Base-by-base conservation (phyloP, 106 monocot genomes). In the Amphibolis antarctica region DNA sequence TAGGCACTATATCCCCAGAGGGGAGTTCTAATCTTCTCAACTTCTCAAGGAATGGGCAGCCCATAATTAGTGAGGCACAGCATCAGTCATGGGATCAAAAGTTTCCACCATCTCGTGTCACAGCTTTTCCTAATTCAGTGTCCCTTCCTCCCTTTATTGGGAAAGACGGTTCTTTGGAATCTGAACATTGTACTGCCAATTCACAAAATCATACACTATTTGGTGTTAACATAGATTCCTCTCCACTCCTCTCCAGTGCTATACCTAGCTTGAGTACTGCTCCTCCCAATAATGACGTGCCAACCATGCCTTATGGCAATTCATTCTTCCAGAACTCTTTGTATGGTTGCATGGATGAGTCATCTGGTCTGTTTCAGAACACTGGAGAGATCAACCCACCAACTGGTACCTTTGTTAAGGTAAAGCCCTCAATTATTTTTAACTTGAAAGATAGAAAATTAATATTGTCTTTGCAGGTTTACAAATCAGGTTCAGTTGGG, bases 401-500 rank as follows among this genome's bases (percentile, higher is more conserved):
- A 60, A 53, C 74, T 53, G 78, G 57, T 66, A 98, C 79, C 29
- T 98, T 85, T 77, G 85, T 98, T 19, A 98, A 98, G 98, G 98
- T 98, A 46, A 71, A 10, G 24, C 14, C 28, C 58, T 30, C 3
- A 49, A 49, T 14, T 17, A 13, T 22, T 44, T 44, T 28, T 23
- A n/a, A 66, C 21, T 25, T 58, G 19, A 53, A 53, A 53, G 21
- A 24, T 53, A 9, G 53, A 53, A 53, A 53, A 23, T 10, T 53
- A 21, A 53, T 53, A 20, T 44, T 31, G 42, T 62, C 53, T 64
- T 11, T 28, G 63, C 78, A 99, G 98, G 98, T 99, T 66, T 92
- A 79, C 59, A 99, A 88, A 69, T 78, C 87, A 45, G 98, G 91
- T 55, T 87, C 85, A 29, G 91, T 99, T 62, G 98, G 98, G 44